phyloP scores from a whole-genome alignment of 805 yeast genomes.

The Helenozyma baotianmanensis region DNA sequence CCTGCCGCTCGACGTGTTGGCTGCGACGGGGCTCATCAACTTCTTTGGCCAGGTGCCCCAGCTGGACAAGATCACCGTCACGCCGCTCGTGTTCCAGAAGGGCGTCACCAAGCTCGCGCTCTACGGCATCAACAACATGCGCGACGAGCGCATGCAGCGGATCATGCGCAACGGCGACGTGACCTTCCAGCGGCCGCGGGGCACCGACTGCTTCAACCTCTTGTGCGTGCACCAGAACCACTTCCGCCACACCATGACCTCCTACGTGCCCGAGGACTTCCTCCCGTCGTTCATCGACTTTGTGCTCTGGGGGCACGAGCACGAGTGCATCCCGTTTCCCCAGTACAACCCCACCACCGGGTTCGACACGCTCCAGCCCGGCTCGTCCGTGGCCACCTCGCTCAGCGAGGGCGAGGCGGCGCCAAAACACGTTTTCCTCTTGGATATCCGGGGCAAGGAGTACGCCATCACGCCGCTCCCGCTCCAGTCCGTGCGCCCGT shows the following conservation, averaged over 20 bases:
- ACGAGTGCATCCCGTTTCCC: slow-evolving; percentile 80
- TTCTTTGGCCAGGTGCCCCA: slow-evolving; percentile 83
- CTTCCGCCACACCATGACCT: slow-evolving; percentile 70
- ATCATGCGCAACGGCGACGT: slow-evolving; percentile 79
- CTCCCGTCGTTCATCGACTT: slow-evolving; percentile 79
- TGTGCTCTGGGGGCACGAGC: slow-evolving; percentile 97
- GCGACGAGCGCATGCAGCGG: slow-evolving; percentile 84
- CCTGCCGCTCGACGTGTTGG: slow-evolving; percentile 80
- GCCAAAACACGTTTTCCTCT: slow-evolving; percentile 67
- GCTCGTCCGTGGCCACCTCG: slow-evolving; percentile 91
- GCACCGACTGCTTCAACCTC: slow-evolving; percentile 73
- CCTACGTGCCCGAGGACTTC: slow-evolving; percentile 79
- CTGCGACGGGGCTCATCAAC: slow-evolving; percentile 78
- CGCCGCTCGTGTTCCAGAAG: slow-evolving; percentile 78
- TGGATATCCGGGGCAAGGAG: slow-evolving; percentile 57
- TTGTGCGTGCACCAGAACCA: slow-evolving; percentile 93
- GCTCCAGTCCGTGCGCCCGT: slow-evolving; percentile 75
- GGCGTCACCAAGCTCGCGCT: slow-evolving; percentile 79
- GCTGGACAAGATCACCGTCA: slow-evolving; percentile 66
- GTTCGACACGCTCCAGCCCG: slow-evolving; percentile 84
- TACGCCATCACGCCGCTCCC: slow-evolving; percentile 56
- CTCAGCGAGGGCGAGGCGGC: slow-evolving; percentile 79
- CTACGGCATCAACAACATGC: slow-evolving; percentile 81
- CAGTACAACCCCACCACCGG: slow-evolving; percentile 53
- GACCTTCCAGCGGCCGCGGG: slow-evolving; percentile 67